Base-by-base conservation (phyloP, 768 basidiomycete genomes). In the Leccinellum luteum region DNA sequence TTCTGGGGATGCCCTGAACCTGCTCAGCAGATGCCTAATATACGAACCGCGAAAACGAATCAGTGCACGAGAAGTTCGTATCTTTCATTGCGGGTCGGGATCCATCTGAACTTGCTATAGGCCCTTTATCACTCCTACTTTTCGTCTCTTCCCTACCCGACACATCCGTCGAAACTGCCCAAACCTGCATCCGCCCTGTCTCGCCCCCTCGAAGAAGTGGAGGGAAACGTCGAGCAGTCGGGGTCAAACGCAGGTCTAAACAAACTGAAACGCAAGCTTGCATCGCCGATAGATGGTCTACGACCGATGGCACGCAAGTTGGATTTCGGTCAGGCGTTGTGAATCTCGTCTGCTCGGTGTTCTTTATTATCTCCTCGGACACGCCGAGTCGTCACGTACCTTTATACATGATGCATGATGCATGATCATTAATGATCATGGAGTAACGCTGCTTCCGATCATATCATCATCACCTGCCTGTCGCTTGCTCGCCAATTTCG, bases 121-220 rank as follows among this genome's bases (percentile, higher is more conserved):
- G 91, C 93, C 9, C 84, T 99, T 15, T 71, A 81, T 49, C 94
- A 98, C 66, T 76, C 89, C 3, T 98, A 96, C 73, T 98, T 98
- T 78, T 83, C 83, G 43, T 84, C 90, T 12, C 77, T 90, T 4
- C 94, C 94, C 8, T 85, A 89, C 63, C 94, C 97, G 0, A 88
- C 94, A 0, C 89, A 91, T 61, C 94, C 94, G 0, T 87, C 86
- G 8, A 89, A 92, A 65, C 81, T 99, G 1, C 97, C 97, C 0
- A 92, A 95, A 82, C 74, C 84, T 55, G 60, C 65, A 48, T 73
- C 75, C 13, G 76, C 72, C 43, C 78, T 77, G 48, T 73, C 79
- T 0, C 78, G 85, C 28, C 85, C 90, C 5, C 80, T 88, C 3
- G 90, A 90, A 65, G 90, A 93, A 64, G 78, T 90, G 12, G 88